phyloP scores from a whole-genome alignment of 1,284 basidiomycete species.

The Cutaneotrichosporon sp. region DNA sequence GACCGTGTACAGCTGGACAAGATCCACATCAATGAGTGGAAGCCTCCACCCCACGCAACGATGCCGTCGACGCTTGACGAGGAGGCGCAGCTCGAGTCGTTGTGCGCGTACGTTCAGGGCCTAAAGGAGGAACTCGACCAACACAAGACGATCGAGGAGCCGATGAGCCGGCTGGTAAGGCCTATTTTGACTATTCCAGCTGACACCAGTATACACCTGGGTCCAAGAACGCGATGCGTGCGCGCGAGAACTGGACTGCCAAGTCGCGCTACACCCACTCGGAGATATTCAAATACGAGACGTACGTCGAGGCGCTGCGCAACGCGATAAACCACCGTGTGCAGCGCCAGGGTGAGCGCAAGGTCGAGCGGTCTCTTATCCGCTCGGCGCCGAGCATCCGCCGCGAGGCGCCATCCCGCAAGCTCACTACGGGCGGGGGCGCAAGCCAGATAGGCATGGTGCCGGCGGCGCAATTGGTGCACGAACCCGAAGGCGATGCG shows the following conservation, averaged over 20 bases:
- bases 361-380: slow-evolving; percentile 24
- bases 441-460: neutral
- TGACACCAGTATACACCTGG: slow-evolving; percentile 68
- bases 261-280: slow-evolving; percentile 82
- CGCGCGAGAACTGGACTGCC: slow-evolving; percentile 86
- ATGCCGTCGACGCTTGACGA: slow-evolving; percentile 84
- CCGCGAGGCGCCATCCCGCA: slow-evolving; percentile 3
- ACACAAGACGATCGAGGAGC: slow-evolving; percentile 79
- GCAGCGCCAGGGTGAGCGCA: slow-evolving; percentile 61
- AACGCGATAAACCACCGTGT: slow-evolving; percentile 74
- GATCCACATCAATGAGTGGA: slow-evolving; percentile 90
- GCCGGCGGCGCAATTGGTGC: neutral
- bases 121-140: slow-evolving; percentile 75
- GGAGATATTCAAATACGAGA: slow-evolving; percentile 93
- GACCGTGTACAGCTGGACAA: slow-evolving; percentile 57
- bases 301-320: slow-evolving; percentile 87
- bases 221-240: slow-evolving; percentile 71
- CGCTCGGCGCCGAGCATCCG: slow-evolving; percentile 16
- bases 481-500: neutral
- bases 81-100: slow-evolving; percentile 81
- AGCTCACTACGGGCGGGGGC: neutral
- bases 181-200: neutral
- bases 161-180: slow-evolving; percentile 77
- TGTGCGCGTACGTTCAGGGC: slow-evolving; percentile 72
- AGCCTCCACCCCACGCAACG: slow-evolving; percentile 76